Conservation (phyloP, 768 basidiomycete species). For the Rhodosporidiobolus sp. region DNA sequence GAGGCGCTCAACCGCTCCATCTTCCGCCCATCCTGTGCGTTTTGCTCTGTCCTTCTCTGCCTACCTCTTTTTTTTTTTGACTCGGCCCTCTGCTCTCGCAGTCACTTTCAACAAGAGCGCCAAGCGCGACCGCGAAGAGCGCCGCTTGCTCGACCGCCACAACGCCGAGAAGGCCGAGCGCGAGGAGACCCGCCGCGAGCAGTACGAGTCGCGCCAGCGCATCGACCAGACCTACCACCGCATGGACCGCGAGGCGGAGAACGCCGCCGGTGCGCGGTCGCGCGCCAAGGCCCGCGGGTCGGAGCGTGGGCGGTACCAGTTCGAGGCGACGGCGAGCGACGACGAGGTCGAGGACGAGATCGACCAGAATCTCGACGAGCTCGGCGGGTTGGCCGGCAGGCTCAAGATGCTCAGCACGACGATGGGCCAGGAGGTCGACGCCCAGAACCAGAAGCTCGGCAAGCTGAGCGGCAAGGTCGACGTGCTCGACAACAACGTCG, state of each 20-base stretch:
- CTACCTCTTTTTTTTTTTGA: no score
- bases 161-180: slow-evolving; percentile 79
- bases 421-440: slow-evolving; percentile 68
- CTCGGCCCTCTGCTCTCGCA: background rate
- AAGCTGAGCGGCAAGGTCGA: slow-evolving; percentile 75
- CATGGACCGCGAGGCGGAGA: slow-evolving; percentile 50
- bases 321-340: slow-evolving; percentile 83
- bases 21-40: slow-evolving; percentile 69
- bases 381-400: slow-evolving; percentile 63
- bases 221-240: slow-evolving; percentile 71
- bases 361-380: slow-evolving; percentile 85
- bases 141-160: slow-evolving; percentile 76
- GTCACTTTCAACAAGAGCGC: slow-evolving; percentile 86
- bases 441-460: slow-evolving; percentile 76
- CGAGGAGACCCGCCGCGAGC: slow-evolving; percentile 78
- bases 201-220: slow-evolving; percentile 80
- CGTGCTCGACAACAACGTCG: slow-evolving; percentile 68
- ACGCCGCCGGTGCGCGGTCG: slow-evolving; percentile 40
- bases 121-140: slow-evolving; percentile 82
- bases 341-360: slow-evolving; percentile 93
- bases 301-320: slow-evolving; percentile 79
- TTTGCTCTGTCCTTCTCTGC: no score
- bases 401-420: slow-evolving; percentile 45
- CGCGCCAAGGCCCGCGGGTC: slow-evolving; percentile 52
- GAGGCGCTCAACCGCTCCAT: slow-evolving; percentile 92